Conservation (phyloP, 768 basidiomycete genomes). For the Mycena sanguinolenta region DNA sequence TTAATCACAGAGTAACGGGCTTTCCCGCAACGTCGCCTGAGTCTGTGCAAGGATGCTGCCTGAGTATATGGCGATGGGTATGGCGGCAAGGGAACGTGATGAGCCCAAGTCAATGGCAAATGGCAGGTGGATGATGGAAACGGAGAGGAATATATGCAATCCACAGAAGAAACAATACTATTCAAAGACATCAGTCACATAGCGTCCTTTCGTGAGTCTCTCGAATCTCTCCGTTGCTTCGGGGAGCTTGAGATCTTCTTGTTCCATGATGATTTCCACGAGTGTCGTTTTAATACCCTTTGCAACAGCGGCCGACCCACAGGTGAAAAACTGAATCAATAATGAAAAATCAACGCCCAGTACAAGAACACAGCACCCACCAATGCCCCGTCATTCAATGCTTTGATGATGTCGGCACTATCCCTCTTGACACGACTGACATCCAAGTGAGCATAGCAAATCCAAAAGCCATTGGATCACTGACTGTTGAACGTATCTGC, state of each 20-base stretch:
- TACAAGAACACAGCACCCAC: constrained; percentile 36
- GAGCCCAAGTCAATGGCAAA: too few species aligned
- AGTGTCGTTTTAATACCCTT: constrained; percentile 54
- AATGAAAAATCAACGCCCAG: background rate
- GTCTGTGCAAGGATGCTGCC: too few species aligned
- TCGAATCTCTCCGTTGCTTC: constrained; percentile 50
- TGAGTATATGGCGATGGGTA: too few species aligned
- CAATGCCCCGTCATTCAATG: constrained; percentile 50
- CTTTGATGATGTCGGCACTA: constrained; percentile 47
- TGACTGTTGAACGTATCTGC: constrained; percentile 56
- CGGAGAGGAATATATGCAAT: too few species aligned
- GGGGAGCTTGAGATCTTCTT: constrained; percentile 36
- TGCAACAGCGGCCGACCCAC: constrained; percentile 56
- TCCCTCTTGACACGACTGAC: constrained; percentile 58
- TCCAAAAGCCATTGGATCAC: constrained; percentile 16
- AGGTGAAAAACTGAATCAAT: constrained; percentile 54
- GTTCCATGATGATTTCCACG: constrained; percentile 51
- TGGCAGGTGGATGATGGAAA: too few species aligned
- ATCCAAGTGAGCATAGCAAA: background rate
- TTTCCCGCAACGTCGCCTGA: too few species aligned
- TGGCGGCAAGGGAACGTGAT: too few species aligned
- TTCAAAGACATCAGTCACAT: constrained; percentile 62
- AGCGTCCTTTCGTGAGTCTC: constrained; percentile 52
- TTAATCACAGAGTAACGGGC: too few species aligned
- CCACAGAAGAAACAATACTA: constrained; percentile 26